Evolutionary conservation across 805 yeast species (phyloP), one percentile per base, ranked within the genome.

Genomic region (Yamadazyma ubonensis): DNA sequence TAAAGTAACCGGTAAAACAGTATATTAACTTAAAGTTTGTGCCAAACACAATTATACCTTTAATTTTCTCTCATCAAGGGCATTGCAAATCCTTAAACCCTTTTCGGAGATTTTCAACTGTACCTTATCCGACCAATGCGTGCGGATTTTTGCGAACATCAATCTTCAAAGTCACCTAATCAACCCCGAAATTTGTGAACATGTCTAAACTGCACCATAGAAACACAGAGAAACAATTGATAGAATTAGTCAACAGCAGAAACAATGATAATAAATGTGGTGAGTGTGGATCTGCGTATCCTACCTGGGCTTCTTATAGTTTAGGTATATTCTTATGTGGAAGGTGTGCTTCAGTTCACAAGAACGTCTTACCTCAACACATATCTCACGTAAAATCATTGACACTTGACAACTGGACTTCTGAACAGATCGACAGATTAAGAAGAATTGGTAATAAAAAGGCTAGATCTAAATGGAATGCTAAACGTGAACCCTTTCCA

Each of bases 241-340:
- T 79, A 38, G 80, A 76, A 27, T 58, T 85, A 42, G 70, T 85
- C 48, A 83, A 83, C 53, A 55, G 67, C 30, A 65, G 76, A 9
- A 78, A 61, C 12, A 86, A 86, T 55, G 64, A 67, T 34, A 85
- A 84, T 58, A 76, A 71, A 55, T 86, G 96, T 59, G 95, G 89
- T 26, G 96, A 86, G 56, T 86, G 95, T 63, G 76, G 77, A 2
- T 64, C 78, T 4, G 55, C 75, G 3, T 81, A 74, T 58, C 93
- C 95, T 6, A 86, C 84, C 50, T 69, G 73, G 73, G 73, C 73
- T 2, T 65, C 71, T 27, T 59, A 53, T 41, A 66, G 57, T 45
- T 44, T 86, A 30, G 95, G 95, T 19, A 63, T 86, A 4, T 80
- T 87, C 43, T 65, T 87, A 12, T 87, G 96, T 65, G 93, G 93